phyloP scores from a whole-genome alignment of 768 basidiomycete genomes.

The Leccinum disarticulatum region DNA sequence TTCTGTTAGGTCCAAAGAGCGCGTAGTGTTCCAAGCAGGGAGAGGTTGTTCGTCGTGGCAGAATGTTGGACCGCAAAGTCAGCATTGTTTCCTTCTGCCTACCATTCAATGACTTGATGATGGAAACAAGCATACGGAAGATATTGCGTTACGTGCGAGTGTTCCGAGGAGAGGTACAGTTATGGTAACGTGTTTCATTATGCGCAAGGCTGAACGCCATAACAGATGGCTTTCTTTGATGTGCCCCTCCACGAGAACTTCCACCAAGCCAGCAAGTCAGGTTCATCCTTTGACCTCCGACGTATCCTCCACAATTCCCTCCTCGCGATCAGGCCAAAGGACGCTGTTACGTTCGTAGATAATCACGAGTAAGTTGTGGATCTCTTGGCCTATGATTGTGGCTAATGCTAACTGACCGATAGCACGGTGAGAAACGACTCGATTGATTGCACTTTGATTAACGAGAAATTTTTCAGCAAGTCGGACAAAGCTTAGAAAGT shows the following conservation, averaged over 20 bases:
- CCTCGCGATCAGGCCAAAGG: constrained; percentile 63
- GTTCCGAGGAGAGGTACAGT: constrained; percentile 63
- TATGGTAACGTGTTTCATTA: neutral
- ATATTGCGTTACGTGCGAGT: constrained; percentile 59
- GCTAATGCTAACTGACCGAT: constrained; percentile 3
- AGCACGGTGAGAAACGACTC: constrained; percentile 61
- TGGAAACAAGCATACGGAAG: constrained; percentile 39
- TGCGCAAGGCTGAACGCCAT: neutral
- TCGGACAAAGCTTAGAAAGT: constrained; percentile 77
- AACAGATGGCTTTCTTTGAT: constrained; percentile 58
- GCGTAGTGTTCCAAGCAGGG: constrained; percentile 43
- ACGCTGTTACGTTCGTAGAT: constrained; percentile 89
- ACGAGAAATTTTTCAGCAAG: constrained; percentile 40
- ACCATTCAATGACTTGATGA: neutral
- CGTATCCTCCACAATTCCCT: constrained; percentile 70
- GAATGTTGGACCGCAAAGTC: constrained; percentile 85
- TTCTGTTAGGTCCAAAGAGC: constrained; percentile 49
- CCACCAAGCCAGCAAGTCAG: constrained; percentile 67
- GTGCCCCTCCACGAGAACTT: constrained; percentile 88
- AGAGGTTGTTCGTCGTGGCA: constrained; percentile 63
- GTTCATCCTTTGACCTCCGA: constrained; percentile 72
- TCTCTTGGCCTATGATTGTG: neutral
- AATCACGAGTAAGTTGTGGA: constrained; percentile 73
- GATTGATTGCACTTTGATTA: neutral
- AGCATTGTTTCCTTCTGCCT: constrained; percentile 18